A percentile compares a stretch with the other conserved stretches of the same genome.
Evolutionary conservation across 805 yeast genomes (phyloP).

Genomic region (Barnettozyma wickerhamii): DNA sequence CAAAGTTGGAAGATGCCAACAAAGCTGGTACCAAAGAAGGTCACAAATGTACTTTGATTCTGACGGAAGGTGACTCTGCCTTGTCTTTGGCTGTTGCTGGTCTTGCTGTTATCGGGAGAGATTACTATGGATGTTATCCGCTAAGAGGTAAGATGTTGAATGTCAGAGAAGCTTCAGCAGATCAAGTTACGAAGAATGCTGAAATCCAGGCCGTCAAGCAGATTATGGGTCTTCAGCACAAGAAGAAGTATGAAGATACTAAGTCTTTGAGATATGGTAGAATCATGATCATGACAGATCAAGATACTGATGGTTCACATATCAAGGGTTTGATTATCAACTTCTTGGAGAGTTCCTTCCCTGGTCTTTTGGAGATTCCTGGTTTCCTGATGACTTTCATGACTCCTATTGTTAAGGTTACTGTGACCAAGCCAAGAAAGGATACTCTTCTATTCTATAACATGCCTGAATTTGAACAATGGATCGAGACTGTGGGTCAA

Average conservation of each 20-base stretch:
- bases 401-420: constrained; percentile 93
- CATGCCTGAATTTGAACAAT: constrained; percentile 92
- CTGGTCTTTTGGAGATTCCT: constrained; percentile 85
- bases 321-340: constrained; percentile 94
- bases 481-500: constrained; percentile 84
- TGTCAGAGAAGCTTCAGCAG: constrained; percentile 96
- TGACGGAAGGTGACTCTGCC: constrained; percentile 98
- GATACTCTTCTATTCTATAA: constrained; percentile 73
- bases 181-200: constrained; percentile 86
- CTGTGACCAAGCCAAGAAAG: constrained; percentile 59
- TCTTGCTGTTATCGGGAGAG: constrained; percentile 91
- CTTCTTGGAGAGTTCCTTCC: constrained; percentile 89
- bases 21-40: constrained; percentile 95
- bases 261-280: constrained; percentile 87
- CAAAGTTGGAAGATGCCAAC: constrained; percentile 92
- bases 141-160: constrained; percentile 91
- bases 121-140: constrained; percentile 92
- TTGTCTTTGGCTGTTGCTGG: constrained; percentile 89
- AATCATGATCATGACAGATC: constrained; percentile 99
- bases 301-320: constrained; percentile 98
- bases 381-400: constrained; percentile 92
- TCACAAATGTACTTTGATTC: constrained; percentile 82
- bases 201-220: constrained; percentile 95
- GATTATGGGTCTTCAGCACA: constrained; percentile 93
- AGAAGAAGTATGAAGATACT: constrained; percentile 71